A percentile compares a stretch with the other conserved stretches of the same genome.
phyloP scores from a whole-genome alignment of 768 basidiomycete species.

The Mycena leptocephala region DNA sequence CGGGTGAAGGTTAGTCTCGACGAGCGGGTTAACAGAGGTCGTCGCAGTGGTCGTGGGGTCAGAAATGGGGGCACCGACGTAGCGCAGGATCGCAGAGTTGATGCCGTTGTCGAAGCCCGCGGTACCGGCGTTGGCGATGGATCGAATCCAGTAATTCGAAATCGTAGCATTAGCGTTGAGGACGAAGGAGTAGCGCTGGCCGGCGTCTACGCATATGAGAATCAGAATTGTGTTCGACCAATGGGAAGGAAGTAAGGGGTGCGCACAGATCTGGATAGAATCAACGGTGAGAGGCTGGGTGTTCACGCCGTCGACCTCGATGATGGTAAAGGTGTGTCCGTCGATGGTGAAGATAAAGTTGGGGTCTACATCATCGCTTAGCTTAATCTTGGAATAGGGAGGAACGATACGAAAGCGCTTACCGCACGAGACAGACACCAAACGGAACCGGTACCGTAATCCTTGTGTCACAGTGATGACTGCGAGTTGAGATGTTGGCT shows the following conservation, averaged over 20 bases:
- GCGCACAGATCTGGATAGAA: conserved; percentile 54
- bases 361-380: conserved; percentile 32
- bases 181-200: conserved; percentile 63
- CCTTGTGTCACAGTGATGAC: conserved; percentile 57
- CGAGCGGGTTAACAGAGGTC: conserved; percentile 45
- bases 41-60: conserved; percentile 43
- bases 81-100: conserved; percentile 69
- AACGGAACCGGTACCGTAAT: conserved; percentile 57
- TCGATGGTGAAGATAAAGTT: conserved; percentile 48
- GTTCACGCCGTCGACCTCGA: conserved; percentile 56
- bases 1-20: conserved; percentile 58
- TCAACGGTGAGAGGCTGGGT: conserved; percentile 54
- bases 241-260: conserved; percentile 53
- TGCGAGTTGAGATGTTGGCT: conserved; percentile 51
- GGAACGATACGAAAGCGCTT: not conserved
- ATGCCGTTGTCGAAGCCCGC: conserved; percentile 53
- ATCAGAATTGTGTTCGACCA: conserved; percentile 51
- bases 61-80: conserved; percentile 55
- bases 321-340: conserved; percentile 45
- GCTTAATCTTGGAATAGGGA: not conserved
- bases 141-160: conserved; percentile 59
- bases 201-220: conserved; percentile 48
- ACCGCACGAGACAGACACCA: conserved; percentile 47
- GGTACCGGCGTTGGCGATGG: conserved; percentile 36
- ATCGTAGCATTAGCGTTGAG: conserved; percentile 57